Evolutionary conservation across 192 early-diverging fungal genomes (phyloP).

Genomic region (Linnemannia exigua): DNA sequence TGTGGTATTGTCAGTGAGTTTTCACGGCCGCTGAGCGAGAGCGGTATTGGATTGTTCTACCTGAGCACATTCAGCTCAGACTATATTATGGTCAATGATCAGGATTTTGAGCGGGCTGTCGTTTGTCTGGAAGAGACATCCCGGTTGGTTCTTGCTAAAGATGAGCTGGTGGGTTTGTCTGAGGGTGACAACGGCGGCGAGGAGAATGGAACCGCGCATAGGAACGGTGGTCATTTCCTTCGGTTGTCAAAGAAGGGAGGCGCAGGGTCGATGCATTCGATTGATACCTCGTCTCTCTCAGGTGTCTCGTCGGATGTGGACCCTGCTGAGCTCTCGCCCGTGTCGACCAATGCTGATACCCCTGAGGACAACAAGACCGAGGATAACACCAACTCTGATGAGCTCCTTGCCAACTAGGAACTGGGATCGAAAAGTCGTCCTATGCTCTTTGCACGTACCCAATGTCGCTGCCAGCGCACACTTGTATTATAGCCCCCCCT

Average conservation of each 20-base stretch:
- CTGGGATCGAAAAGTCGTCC: background rate
- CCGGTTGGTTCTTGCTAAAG: background rate
- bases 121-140: slow-evolving; percentile 30
- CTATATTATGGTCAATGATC: slow-evolving; percentile 53
- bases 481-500: background rate
- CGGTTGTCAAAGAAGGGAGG: background rate
- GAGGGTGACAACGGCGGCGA: background rate
- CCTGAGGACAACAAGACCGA: slow-evolving; percentile 5
- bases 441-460: too few relatives aligned
- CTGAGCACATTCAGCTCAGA: slow-evolving; percentile 50
- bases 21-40: slow-evolving; percentile 32
- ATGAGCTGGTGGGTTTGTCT: background rate
- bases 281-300: slow-evolving; percentile 33
- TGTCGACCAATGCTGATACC: slow-evolving; percentile 24
- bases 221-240: background rate
- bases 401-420: background rate
- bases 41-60: slow-evolving; percentile 44
- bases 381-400: background rate
- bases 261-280: slow-evolving; percentile 26
- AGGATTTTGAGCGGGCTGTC: slow-evolving; percentile 47
- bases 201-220: background rate
- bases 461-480: background rate
- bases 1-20: slow-evolving; percentile 43
- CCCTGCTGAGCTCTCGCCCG: slow-evolving; percentile 22
- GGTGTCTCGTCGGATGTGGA: slow-evolving; percentile 19